These are phyloP conservation scores for Gossypioides kirkii DNA, from an alignment of 345 rosid species.

Conservation along the genomic window DNA sequence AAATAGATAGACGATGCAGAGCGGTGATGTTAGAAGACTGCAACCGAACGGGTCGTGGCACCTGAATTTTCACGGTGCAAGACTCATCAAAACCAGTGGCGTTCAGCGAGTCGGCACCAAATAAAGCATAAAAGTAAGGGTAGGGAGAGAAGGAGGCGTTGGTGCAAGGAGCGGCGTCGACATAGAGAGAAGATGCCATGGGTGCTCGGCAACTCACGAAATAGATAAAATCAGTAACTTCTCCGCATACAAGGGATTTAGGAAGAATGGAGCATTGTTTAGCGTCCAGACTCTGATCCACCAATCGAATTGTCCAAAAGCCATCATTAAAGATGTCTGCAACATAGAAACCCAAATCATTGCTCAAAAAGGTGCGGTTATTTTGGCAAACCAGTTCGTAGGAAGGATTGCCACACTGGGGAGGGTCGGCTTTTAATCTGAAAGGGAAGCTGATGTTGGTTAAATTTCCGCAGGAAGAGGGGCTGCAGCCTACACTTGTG, in stretches of 20 bases:
- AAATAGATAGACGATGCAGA: background rate
- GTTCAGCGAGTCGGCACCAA: background rate
- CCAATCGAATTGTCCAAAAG: background rate
- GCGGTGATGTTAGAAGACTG: background rate
- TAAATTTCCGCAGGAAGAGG: slow-evolving; percentile 6
- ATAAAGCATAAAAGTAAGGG: slow-evolving; percentile 8
- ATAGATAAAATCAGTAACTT: background rate
- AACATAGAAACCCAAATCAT: background rate
- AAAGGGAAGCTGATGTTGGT: background rate
- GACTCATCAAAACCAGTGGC: background rate
- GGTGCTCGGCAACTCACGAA: background rate
- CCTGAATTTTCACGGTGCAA: background rate
- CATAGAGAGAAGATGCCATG: background rate
- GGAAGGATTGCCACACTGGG: background rate
- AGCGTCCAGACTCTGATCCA: background rate
- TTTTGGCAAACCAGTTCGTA: background rate
- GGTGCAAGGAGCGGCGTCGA: slow-evolving; percentile 9
- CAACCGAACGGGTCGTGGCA: background rate
- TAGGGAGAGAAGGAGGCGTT: background rate
- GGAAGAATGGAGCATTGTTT: slow-evolving; percentile 3
- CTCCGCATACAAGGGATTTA: background rate
- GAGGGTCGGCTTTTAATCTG: slow-evolving; percentile 7
- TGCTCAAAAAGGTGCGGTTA: background rate
- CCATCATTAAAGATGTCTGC: background rate
- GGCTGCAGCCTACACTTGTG: background rate